phyloP scores from a whole-genome alignment of 2,329 filamentous ascomycete genomes.

The Microascus cirrosus region DNA sequence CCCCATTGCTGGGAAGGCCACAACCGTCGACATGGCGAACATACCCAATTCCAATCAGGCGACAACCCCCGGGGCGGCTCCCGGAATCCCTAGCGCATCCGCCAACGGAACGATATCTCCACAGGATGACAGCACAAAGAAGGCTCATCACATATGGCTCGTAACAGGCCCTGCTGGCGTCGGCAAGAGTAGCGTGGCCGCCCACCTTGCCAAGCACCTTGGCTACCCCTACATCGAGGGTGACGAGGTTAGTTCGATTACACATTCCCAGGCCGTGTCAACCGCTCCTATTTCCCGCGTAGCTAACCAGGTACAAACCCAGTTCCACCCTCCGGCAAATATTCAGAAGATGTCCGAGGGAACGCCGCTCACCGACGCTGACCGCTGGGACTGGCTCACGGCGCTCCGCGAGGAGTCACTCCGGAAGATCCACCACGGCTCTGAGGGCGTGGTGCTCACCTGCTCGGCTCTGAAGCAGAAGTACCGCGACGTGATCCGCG shows the following conservation, averaged over 20 bases:
- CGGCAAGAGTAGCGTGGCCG: constrained; percentile 67
- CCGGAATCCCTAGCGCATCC: constrained; percentile 2
- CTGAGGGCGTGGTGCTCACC: constrained; percentile 77
- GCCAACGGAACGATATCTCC: constrained; percentile 6
- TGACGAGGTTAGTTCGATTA: constrained; percentile 50
- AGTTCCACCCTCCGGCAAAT: constrained; percentile 70
- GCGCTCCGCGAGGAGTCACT: constrained; percentile 60
- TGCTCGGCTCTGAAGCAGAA: constrained; percentile 95
- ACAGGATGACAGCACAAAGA: constrained; percentile 10
- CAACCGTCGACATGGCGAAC: constrained; percentile 9
- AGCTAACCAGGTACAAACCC: constrained; percentile 9
- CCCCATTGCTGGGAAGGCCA: constrained; percentile 24
- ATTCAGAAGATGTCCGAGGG: constrained; percentile 84
- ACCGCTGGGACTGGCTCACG: constrained; percentile 96
- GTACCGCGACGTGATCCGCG: constrained; percentile 85
- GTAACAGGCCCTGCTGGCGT: constrained; percentile 71
- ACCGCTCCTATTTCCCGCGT: background rate
- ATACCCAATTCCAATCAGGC: constrained; percentile 16
- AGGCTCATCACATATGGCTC: constrained; percentile 64
- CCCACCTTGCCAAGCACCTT: constrained; percentile 50
- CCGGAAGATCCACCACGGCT: constrained; percentile 40
- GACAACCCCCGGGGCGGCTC: constrained; percentile 4
- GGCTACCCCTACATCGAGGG: constrained; percentile 65
- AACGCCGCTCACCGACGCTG: constrained; percentile 77
- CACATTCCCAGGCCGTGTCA: background rate